Conservation (phyloP, 1,284 basidiomycete genomes). For the Puccinia polysora region DNA sequence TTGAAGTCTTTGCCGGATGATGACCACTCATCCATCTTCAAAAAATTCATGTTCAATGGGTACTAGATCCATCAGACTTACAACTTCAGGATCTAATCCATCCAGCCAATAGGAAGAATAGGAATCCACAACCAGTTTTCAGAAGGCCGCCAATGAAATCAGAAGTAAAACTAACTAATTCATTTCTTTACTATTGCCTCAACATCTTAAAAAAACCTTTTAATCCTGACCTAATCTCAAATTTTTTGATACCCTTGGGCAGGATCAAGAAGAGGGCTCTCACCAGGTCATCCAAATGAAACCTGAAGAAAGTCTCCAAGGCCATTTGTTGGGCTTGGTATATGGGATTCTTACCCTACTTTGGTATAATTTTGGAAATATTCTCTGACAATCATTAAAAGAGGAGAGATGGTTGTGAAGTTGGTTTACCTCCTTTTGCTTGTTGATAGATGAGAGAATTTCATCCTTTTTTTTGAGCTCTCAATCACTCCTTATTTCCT, state of each 20-base stretch:
- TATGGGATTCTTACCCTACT: constrained; percentile 76
- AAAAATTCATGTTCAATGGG: background rate
- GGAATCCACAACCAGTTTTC: constrained; percentile 34
- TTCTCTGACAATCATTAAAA: constrained; percentile 25
- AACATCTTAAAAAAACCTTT: constrained; percentile 57
- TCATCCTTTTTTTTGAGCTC: background rate
- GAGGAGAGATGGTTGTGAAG: constrained; percentile 30
- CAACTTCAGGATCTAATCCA: constrained; percentile 31
- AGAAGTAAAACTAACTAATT: constrained; percentile 55
- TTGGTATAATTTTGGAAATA: constrained; percentile 30
- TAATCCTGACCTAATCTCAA: constrained; percentile 66
- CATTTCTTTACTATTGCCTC: constrained; percentile 55
- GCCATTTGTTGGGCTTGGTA: constrained; percentile 84
- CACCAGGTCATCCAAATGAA: constrained; percentile 74
- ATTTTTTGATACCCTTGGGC: constrained; percentile 75
- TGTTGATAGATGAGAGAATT: constrained; percentile 1
- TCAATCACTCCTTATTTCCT: background rate
- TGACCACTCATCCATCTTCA: background rate
- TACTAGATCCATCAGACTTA: constrained; percentile 34
- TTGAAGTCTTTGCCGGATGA: background rate
- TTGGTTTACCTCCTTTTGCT: constrained; percentile 41
- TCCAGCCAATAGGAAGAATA: constrained; percentile 27
- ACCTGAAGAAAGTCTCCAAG: constrained; percentile 75
- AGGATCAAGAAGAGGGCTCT: constrained; percentile 68
- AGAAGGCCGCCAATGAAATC: constrained; percentile 15